phyloP scores from a whole-genome alignment of 1,284 basidiomycete species.

The Albatrellus sp. region DNA sequence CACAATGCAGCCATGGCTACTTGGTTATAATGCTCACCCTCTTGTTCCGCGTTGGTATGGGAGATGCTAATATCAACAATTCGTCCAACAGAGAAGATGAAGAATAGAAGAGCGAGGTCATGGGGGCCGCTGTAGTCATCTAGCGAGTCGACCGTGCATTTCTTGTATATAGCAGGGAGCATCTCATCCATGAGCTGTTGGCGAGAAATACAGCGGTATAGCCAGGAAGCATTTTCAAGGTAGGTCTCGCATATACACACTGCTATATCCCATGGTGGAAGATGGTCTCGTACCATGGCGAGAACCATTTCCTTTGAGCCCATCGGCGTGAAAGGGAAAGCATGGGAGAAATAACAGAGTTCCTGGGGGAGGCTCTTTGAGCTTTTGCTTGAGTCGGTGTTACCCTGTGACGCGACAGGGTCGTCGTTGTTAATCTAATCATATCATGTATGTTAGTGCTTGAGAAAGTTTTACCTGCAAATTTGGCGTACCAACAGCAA shows the following conservation, averaged over 20 bases:
- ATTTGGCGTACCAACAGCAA: conserved; percentile 11
- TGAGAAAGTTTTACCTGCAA: conserved; percentile 8
- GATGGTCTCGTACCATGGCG: conserved; percentile 29
- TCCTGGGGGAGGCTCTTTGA: conserved; percentile 26
- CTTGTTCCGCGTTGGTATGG: conserved; percentile 9
- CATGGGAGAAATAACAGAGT: conserved; percentile 39
- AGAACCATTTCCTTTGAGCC: conserved; percentile 33
- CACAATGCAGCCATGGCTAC: conserved; percentile 22
- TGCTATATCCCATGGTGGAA: conserved; percentile 38
- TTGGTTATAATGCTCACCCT: conserved; percentile 17
- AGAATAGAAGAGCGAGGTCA: conserved; percentile 13
- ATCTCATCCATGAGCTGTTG: conserved; percentile 43
- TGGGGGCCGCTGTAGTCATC: conserved; percentile 10
- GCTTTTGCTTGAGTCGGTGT: conserved; percentile 20
- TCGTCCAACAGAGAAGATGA: conserved; percentile 13
- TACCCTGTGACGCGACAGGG: conserved; percentile 12
- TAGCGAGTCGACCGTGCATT: conserved; percentile 1
- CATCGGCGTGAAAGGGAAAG: conserved; percentile 54
- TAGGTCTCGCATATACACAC: conserved; percentile 35
- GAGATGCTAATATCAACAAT: conserved; percentile 12
- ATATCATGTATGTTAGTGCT: background rate
- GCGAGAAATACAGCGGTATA: conserved; percentile 37
- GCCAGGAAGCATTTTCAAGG: conserved; percentile 44
- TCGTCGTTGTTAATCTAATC: conserved; percentile 16
- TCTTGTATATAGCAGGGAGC: conserved; percentile 22